Base-by-base conservation (phyloP, 2,329 filamentous ascomycete genomes). In the Ophiocordyceps sinensis region DNA sequence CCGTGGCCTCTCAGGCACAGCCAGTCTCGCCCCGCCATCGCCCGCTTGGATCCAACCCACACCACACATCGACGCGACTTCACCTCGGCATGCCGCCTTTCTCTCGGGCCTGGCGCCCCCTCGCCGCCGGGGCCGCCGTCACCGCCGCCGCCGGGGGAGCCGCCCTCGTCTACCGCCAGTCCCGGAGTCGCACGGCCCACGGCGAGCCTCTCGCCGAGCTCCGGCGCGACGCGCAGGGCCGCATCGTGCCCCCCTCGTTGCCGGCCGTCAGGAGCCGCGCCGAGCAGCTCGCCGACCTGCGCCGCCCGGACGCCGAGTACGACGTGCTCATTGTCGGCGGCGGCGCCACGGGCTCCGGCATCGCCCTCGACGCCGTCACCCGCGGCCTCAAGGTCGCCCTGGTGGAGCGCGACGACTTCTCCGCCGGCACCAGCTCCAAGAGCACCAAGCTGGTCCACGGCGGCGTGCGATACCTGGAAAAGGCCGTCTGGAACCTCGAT, bases 391-490 rank as follows among this genome's bases (percentile, higher is more conserved):
- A 79, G 62, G 84, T 91, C 44, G 84, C 85, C 12, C 64, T 88
- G 39, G 82, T 91, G 14, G 84, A 91, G 64, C 72, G 83, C 46
- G 85, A 89, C 58, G 84, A 91, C 61, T 91, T 89, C 58, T 80
- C 79, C 51, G 73, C 79, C 46, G 84, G 85, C 28, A 89, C 84
- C 34, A 87, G 82, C 65, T 85, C 81, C 60, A 89, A 89, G 67
- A 87, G 82, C 64, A 91, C 84, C 38, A 91, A 91, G 63, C 70
- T 91, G 41, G 85, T 91, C 15, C 84, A 91, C 61, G 84, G 84
- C 50, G 84, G 84, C 54, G 85, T 91, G 44, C 75, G 84, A 49
- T 91, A 89, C 57, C 68, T 91, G 44, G 85, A 91, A 60, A 91
- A 91, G 67, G 84, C 84, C 41, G 77, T 91, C 39, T 86, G 79